Evolutionary conservation across 257 asterid species (phyloP), one percentile per base, ranked within the genome.

Genomic region (Cruciata laevipes): DNA sequence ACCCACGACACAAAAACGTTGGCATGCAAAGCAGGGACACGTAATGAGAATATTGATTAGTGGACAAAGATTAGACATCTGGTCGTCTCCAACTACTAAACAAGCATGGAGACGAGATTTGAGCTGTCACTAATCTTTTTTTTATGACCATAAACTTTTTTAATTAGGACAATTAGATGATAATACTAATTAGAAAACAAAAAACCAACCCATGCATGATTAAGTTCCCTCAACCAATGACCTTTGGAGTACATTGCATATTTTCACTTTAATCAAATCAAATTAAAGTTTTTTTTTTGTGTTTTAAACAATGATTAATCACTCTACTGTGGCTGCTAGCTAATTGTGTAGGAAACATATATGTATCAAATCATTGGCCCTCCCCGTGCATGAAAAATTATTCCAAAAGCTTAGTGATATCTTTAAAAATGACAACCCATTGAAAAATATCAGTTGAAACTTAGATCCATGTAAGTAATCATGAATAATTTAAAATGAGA

Each of bases 181-280:
- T 24, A 9, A 27, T 44, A 31, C 32, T 16, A 31, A 31, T 30
- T 13, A 66, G 56, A 44, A 49, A 66, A 32, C 61, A 51, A 51
- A 51, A 51, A 67, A 31, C 63, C 21, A 32, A 52, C 63, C 30
- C 38, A 33, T 12, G 44, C 63, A 52, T 67, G 52, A 67, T 67
- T 67, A 67, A 52, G 62, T 67, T 67, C 61, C 70, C 69, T 30
- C 61, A 47, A 10, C 59, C 18, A 66, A 31, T 30, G 51, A 42
- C 25, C 44, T 31, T 32, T 20, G 31, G 38, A 14, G 7, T 23
- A 30, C 32, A 3, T 47, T 53, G 18, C 3, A 7, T 14, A 2
- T 11, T 0, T 66, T 66, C 8, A 51, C 62, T 23, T 51, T 59
- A 27, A 13, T 67, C 47, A 12, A 51, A 17, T 47, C 55, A 47